phyloP scores from a whole-genome alignment of 2,329 filamentous ascomycete species.

The Apiospora koreana region DNA sequence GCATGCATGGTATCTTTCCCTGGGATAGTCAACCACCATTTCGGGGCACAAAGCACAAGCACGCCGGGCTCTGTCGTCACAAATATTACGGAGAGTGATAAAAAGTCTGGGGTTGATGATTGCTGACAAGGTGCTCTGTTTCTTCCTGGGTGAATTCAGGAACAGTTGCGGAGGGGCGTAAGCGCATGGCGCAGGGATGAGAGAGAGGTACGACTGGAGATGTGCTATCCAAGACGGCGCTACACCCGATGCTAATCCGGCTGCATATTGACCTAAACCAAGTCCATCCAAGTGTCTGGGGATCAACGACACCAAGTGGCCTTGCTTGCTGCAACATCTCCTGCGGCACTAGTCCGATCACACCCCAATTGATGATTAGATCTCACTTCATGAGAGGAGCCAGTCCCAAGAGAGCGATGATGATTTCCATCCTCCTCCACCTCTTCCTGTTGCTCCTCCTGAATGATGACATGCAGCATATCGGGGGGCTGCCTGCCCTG shows the following conservation, averaged over 20 bases:
- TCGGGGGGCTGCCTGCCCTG: not conserved
- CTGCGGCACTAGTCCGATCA: not conserved
- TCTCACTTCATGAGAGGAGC: not conserved
- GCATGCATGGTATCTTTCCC: not conserved
- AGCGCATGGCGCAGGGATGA: conserved; percentile 4
- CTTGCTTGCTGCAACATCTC: not conserved
- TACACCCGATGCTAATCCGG: not conserved
- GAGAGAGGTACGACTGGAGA: not conserved
- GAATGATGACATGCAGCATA: not conserved
- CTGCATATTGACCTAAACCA: not conserved
- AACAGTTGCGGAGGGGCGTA: not conserved
- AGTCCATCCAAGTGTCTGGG: conserved; percentile 2
- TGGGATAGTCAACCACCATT: not conserved
- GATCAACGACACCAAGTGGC: conserved; percentile 1
- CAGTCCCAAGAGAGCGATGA: not conserved
- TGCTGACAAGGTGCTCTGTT: not conserved
- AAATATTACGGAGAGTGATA: not conserved
- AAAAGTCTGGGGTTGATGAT: not conserved
- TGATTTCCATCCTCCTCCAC: not conserved
- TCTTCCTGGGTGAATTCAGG: conserved; percentile 1
- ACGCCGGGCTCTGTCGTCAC: not conserved
- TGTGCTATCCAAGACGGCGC: not conserved
- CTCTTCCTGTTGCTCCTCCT: not conserved
- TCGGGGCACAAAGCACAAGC: not conserved
- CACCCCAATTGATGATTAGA: conserved; percentile 1